phyloP scores from a whole-genome alignment of 192 early-diverging fungal genomes.

The Coemansia sp. region DNA sequence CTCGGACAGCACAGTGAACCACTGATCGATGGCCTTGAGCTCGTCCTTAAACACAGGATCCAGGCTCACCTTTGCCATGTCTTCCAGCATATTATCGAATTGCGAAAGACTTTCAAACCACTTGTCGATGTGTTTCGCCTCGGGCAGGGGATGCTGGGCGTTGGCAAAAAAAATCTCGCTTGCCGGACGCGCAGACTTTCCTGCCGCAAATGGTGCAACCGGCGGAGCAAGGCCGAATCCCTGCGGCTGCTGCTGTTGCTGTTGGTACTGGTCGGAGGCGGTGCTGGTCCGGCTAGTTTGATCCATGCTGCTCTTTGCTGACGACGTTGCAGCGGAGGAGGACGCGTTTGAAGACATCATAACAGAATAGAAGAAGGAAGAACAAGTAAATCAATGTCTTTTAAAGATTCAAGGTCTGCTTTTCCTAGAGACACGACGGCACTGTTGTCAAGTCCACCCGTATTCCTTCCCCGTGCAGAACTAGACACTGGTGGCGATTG shows the following conservation, averaged over 20 bases:
- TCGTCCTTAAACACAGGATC: conserved; percentile 89
- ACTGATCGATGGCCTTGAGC: conserved; percentile 89
- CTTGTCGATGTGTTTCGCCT: conserved; percentile 63
- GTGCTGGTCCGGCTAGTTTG: neutral
- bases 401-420: conserved; percentile 6
- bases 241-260: conserved; percentile 9
- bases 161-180: conserved; percentile 52
- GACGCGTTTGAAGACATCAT: conserved; percentile 43
- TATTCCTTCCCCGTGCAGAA: neutral
- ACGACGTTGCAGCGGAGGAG: conserved; percentile 16
- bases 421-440: no score
- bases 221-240: conserved; percentile 32
- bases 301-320: conserved; percentile 13
- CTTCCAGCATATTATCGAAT: conserved; percentile 89
- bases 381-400: neutral
- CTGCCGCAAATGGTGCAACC: conserved; percentile 28
- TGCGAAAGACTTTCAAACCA: conserved; percentile 92
- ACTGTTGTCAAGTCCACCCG: neutral
- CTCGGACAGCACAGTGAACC: conserved; percentile 88
- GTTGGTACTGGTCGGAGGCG: conserved; percentile 4
- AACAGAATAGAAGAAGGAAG: conserved; percentile 7
- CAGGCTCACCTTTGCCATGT: conserved; percentile 78
- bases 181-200: conserved; percentile 32
- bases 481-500: neutral
- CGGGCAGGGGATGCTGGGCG: conserved; percentile 45